Base-by-base conservation (phyloP, 176 grass and related monocot species). In the Hordeum marinum region DNA sequence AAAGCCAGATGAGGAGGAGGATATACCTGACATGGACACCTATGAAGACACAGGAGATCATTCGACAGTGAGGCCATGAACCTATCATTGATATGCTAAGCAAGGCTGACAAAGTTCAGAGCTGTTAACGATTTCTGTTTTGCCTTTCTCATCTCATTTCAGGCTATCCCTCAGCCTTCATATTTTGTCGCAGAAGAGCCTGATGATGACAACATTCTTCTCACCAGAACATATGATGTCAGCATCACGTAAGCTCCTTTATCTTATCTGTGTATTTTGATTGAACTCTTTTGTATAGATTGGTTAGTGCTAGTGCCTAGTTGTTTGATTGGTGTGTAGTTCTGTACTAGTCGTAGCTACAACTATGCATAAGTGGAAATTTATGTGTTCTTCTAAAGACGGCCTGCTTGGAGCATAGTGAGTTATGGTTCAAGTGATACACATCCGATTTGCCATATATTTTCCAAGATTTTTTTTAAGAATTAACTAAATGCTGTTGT, bases 121-220 rank as follows among this genome's bases (percentile, higher is more conserved):
- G 42, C 5, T 61, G 37, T 45, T 80, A 64, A 67, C 62, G 9
- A 87, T 75, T 60, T 12, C 11, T 59, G 13, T 40, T 88, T 68
- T 79, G 79, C 66, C 13, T 81, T 73, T 87, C 41, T 71, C 72
- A 36, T 66, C 83, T 60, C 83, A 63, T 74, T 85, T 69, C 79
- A 98, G 96, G 91, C 88, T 83, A 87, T 82, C 18, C 59, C 88
- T 80, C 86, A 90, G 58, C 84, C 96, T 27, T 75, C 83, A 11
- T 98, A 98, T 81, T 94, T 98, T 68, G 83, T 98, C 60, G 88
- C 91, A 26, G 88, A 95, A 78, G 93, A 95, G 79, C 91, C 90
- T 27, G 96, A 98, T 21, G 93, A 98, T 87, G 96, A 95, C 80
- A 98, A 98, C 78, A 98, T 98, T 75, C 96, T 98, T 83, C 89